A percentile compares a stretch with the other conserved stretches of the same genome.
Evolutionary conservation across 2,329 filamentous ascomycete species (phyloP).

Genomic region (Exophiala alcalophila): DNA sequence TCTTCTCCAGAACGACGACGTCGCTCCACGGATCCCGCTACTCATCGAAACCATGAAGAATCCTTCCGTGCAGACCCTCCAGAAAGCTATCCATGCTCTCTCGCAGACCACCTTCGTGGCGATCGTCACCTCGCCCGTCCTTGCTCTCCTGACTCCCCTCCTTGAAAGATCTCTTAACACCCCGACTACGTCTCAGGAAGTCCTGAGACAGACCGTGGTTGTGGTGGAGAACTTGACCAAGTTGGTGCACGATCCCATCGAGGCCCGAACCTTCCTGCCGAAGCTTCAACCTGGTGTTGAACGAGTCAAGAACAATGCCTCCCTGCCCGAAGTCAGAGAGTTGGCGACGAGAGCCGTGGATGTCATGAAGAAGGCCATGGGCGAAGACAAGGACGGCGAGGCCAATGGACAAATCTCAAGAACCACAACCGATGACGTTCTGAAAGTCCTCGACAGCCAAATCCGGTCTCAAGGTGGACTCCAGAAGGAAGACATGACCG

Average conservation of each 20-base stretch:
- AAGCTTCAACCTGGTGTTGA: constrained; percentile 94
- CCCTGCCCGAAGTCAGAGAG: constrained; percentile 90
- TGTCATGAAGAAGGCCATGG: constrained; percentile 94
- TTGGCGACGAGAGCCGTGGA: constrained; percentile 76
- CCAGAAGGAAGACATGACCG: constrained; percentile 58
- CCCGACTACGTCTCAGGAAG: constrained; percentile 86
- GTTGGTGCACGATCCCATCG: constrained; percentile 91
- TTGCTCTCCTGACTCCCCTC: constrained; percentile 89
- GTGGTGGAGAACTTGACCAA: constrained; percentile 98
- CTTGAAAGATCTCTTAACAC: constrained; percentile 92
- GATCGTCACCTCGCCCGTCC: constrained; percentile 88
- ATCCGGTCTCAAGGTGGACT: constrained; percentile 66
- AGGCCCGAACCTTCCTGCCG: constrained; percentile 90
- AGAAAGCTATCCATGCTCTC: constrained; percentile 94
- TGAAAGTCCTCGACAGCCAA: constrained; percentile 69
- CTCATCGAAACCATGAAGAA: constrained; percentile 94
- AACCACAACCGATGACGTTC: constrained; percentile 69
- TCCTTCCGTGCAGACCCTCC: constrained; percentile 79
- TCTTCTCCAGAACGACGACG: constrained; percentile 93
- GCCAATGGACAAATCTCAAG: constrained; percentile 59
- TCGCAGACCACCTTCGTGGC: constrained; percentile 99
- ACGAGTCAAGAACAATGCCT: constrained; percentile 79
- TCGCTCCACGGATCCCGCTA: constrained; percentile 84
- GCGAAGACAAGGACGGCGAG: constrained; percentile 61
- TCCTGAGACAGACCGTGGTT: constrained; percentile 90